Conservation (phyloP, 768 basidiomycete genomes). For the Mrakia hoshinonis region DNA sequence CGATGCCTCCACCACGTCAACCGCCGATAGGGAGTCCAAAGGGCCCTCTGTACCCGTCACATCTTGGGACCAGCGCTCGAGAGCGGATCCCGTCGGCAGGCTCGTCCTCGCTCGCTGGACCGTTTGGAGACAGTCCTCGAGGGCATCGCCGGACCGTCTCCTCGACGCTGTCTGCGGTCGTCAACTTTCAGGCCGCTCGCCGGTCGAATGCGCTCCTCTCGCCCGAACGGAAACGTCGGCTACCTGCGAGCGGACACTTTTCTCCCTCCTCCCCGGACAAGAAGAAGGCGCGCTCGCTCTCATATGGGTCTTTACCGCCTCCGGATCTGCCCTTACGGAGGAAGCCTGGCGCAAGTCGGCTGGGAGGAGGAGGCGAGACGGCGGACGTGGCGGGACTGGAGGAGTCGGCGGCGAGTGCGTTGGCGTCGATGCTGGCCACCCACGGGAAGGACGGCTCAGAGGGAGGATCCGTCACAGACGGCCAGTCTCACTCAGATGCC, state of each 20-base stretch:
- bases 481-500: not conserved
- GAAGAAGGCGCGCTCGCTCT: not conserved
- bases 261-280: slow-evolving; percentile 1
- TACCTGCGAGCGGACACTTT: slow-evolving; percentile 3
- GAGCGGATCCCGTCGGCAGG: not conserved
- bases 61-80: not conserved
- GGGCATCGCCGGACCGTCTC: slow-evolving; percentile 20
- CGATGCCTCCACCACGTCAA: slow-evolving; percentile 4
- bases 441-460: not conserved
- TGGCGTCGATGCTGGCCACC: slow-evolving; percentile 18
- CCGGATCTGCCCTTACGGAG: not conserved
- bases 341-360: not conserved
- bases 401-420: slow-evolving; percentile 7
- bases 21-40: not conserved
- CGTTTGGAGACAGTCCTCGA: not conserved
- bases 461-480: not conserved
- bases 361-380: not conserved
- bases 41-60: slow-evolving; percentile 1
- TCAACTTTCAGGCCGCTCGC: slow-evolving; percentile 20
- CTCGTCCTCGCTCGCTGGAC: not conserved
- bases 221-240: slow-evolving; percentile 7
- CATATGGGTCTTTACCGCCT: slow-evolving; percentile 1
- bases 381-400: slow-evolving; percentile 8
- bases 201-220: not conserved
- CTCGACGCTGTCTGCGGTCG: slow-evolving; percentile 16